Percentiles rank a stretch among this genome's conserved stretches.
These are phyloP conservation scores for Zygosaccharomyces bisporus DNA, from an alignment of 805 yeast species.

Conservation along the genomic window DNA sequence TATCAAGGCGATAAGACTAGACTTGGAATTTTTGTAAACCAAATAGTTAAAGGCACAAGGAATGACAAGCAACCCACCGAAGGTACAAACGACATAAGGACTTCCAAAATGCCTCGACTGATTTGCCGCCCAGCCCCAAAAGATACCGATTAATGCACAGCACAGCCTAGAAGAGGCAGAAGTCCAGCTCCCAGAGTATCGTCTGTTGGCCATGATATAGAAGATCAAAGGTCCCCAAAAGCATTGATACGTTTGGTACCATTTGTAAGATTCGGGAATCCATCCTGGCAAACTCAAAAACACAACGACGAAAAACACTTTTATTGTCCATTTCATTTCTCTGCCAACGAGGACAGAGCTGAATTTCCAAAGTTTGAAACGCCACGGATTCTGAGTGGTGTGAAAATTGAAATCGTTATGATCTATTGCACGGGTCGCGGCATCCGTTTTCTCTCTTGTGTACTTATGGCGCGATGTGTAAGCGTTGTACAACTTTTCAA, in stretches of 20 bases:
- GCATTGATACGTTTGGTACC: constrained; percentile 44
- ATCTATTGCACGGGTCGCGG: constrained; percentile 39
- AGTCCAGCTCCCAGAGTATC: constrained; percentile 39
- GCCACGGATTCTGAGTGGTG: constrained; percentile 35
- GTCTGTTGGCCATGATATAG: constrained; percentile 41
- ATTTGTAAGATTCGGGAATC: constrained; percentile 38
- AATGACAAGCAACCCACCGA: constrained; percentile 38
- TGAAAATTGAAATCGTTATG: constrained; percentile 43
- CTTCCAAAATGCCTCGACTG: constrained; percentile 39
- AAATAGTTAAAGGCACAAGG: constrained; percentile 37
- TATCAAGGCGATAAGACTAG: constrained; percentile 41
- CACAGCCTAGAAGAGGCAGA: constrained; percentile 34
- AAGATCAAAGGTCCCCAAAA: constrained; percentile 43
- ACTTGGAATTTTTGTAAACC: constrained; percentile 40
- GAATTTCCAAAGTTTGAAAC: constrained; percentile 41
- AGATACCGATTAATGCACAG: constrained; percentile 40
- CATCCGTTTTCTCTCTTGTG: constrained; percentile 9
- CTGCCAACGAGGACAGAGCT: constrained; percentile 34
- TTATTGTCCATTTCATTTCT: constrained; percentile 44
- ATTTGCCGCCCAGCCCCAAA: constrained; percentile 48
- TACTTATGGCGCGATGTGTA: constrained; percentile 41
- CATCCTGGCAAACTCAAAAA: constrained; percentile 45
- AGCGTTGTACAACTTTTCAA: constrained; percentile 42
- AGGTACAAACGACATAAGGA: constrained; percentile 40
- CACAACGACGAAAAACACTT: constrained; percentile 37